A percentile compares a stretch with the other conserved stretches of the same genome.
Conservation (phyloP, 2,329 filamentous ascomycete genomes). For the Ophiocordyceps camponoti-saundersi region DNA sequence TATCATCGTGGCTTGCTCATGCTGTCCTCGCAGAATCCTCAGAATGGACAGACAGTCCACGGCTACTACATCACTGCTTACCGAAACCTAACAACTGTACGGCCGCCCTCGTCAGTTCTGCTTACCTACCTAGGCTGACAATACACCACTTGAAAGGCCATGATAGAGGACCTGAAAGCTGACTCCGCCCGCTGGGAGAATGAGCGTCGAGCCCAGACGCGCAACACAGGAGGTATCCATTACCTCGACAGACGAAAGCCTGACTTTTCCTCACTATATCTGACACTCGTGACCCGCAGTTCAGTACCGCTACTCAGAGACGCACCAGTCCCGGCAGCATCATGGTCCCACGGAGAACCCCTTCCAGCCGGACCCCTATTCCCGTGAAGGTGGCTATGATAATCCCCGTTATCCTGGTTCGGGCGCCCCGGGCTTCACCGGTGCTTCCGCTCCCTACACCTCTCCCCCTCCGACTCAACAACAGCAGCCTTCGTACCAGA, state of each 20-base stretch:
- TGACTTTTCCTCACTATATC: constrained; percentile 29
- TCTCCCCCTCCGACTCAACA: neutral
- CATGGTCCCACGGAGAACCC: constrained; percentile 26
- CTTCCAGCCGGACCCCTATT: constrained; percentile 17
- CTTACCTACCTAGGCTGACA: neutral
- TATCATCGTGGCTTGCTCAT: neutral
- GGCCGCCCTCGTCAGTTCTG: constrained; percentile 11
- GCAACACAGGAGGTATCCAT: constrained; percentile 40
- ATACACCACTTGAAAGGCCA: constrained; percentile 26
- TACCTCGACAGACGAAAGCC: constrained; percentile 29
- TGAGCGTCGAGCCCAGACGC: constrained; percentile 39
- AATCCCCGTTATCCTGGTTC: constrained; percentile 32
- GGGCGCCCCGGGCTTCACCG: constrained; percentile 30
- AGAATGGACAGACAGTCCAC: constrained; percentile 41
- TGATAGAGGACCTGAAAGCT: constrained; percentile 46
- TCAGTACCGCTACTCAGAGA: constrained; percentile 39
- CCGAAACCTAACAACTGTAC: constrained; percentile 60
- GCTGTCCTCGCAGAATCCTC: constrained; percentile 25
- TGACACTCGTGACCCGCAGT: constrained; percentile 36
- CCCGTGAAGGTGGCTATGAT: constrained; percentile 23
- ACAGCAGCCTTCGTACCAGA: constrained; percentile 9
- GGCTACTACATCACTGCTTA: constrained; percentile 70
- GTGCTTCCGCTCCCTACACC: constrained; percentile 20
- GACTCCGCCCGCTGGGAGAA: constrained; percentile 45
- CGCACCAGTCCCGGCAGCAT: constrained; percentile 28